Evolutionary conservation across 768 basidiomycete genomes (phyloP).

Genomic region (Gloeostereum incarnatum): DNA sequence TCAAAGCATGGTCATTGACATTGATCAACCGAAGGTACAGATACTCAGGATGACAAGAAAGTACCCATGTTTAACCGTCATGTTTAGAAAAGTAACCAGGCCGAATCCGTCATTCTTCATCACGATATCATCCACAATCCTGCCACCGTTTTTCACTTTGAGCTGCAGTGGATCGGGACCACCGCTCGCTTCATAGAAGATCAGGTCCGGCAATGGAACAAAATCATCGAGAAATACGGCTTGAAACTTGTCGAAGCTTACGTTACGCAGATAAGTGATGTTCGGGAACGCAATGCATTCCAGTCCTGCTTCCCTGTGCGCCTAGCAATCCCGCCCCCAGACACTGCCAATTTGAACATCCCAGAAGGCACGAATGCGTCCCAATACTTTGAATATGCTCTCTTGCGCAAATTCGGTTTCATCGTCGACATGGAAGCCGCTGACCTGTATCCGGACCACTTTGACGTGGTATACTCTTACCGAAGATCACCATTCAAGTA

Average conservation of each 20-base stretch:
- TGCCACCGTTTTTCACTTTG: conserved; percentile 92
- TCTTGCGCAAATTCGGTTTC: conserved; percentile 72
- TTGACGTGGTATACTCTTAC: conserved; percentile 88
- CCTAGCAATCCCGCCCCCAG: conserved; percentile 68
- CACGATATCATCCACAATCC: conserved; percentile 95
- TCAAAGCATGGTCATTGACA: conserved; percentile 86
- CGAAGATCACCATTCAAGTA: conserved; percentile 68
- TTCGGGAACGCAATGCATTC: conserved; percentile 80
- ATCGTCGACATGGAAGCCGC: conserved; percentile 78
- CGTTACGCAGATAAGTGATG: conserved; percentile 84
- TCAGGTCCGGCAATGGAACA: conserved; percentile 70
- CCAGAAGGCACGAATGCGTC: conserved; percentile 56
- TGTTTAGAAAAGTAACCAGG: conserved; percentile 69
- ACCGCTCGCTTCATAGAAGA: conserved; percentile 91
- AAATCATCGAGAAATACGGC: conserved; percentile 82
- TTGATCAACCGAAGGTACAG: conserved; percentile 65
- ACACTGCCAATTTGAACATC: conserved; percentile 57
- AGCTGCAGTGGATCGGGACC: conserved; percentile 94
- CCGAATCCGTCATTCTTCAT: conserved; percentile 82
- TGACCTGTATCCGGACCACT: conserved; percentile 64
- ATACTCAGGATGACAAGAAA: neutral
- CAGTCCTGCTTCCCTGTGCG: conserved; percentile 83
- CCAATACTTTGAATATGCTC: conserved; percentile 75
- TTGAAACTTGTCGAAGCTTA: conserved; percentile 90
- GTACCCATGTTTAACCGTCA: neutral